phyloP scores from a whole-genome alignment of 176 grass and related monocot genomes.

The Musa beccarii region DNA sequence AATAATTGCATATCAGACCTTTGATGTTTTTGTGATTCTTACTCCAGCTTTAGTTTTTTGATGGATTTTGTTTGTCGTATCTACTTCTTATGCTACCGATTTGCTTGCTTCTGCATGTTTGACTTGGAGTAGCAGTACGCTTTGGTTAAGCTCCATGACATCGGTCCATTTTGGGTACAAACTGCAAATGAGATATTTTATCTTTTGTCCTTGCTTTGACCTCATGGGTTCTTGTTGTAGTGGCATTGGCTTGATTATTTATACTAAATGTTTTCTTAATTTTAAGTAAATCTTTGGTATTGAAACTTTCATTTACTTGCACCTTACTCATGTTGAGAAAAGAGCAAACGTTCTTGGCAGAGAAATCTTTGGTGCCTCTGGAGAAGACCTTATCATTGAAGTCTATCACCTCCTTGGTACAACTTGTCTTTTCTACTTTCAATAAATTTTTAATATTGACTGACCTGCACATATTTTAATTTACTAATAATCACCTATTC shows the following conservation, averaged over 20 bases:
- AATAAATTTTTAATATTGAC: not conserved
- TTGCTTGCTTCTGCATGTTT: not conserved
- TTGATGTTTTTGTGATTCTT: too few species aligned
- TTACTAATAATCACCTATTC: slow-evolving; percentile 17
- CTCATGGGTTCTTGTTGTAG: not conserved
- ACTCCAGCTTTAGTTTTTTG: too few species aligned
- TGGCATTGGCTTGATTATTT: not conserved
- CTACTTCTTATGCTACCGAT: not conserved
- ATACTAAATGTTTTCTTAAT: not conserved
- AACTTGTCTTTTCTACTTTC: not conserved
- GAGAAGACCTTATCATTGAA: slow-evolving; percentile 30
- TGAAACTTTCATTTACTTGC: not conserved
- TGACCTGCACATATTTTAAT: not conserved
- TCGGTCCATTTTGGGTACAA: not conserved
- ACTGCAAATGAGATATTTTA: not conserved
- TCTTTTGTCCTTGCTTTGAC: too few species aligned
- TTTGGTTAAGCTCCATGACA: not conserved
- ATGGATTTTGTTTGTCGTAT: not conserved
- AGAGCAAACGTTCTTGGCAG: slow-evolving; percentile 28
- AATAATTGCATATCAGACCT: too few species aligned
- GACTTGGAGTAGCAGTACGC: not conserved
- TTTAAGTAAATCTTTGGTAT: not conserved
- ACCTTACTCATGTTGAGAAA: slow-evolving; percentile 6
- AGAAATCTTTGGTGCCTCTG: slow-evolving; percentile 18
- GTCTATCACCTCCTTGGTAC: slow-evolving; percentile 43